Base-by-base conservation (phyloP, 768 basidiomycete genomes). In the Boletus tylopilopsis region DNA sequence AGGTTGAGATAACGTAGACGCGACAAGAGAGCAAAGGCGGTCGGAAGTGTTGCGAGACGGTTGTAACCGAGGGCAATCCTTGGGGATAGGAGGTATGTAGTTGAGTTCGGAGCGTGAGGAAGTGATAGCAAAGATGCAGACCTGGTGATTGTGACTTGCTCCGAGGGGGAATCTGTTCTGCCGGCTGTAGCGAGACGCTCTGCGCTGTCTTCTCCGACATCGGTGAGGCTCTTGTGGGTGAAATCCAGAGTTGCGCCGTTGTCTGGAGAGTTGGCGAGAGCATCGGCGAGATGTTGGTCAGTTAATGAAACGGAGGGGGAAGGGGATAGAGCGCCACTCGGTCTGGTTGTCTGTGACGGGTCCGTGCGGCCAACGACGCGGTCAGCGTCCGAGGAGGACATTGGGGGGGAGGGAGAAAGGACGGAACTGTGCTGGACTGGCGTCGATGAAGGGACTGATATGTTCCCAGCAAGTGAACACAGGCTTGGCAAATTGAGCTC, bases 61-160 rank as follows among this genome's bases (percentile, higher is more conserved):
- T 99, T 99, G 66, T 88, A 79, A 15, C 86, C 85, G 23, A 99
- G 73, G 9, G 96, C 85, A 52, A 99, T 82, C 62, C 94, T 96
- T 53, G 38, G 29, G 25, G 36, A 54, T 6, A 18, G 35, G 27
- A 35, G 30, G 27, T 27, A 6, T 38, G 32, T 42, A 21, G 43
- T 42, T 59, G 23, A 57, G 53, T 33, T 44, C 42, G 43, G 12
- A 42, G 32, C 2, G 43, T 12, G 41, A 42, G 45, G 41, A 42
- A 24, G 55, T 48, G 21, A 49, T 25, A 49, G 36, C 47, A 45
- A 37, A 40, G 42, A 25, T 30, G 61, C 76, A 41, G 58, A 86
- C 88, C 88, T 78, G 61, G 84, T 73, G 30, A 90, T 76, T 15
- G 71, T 63, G 53, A 76, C 73, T 36, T 79, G 78, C 43, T 75